Conservation (phyloP, 1,284 basidiomycete species). For the Cryptococcus sp. region DNA sequence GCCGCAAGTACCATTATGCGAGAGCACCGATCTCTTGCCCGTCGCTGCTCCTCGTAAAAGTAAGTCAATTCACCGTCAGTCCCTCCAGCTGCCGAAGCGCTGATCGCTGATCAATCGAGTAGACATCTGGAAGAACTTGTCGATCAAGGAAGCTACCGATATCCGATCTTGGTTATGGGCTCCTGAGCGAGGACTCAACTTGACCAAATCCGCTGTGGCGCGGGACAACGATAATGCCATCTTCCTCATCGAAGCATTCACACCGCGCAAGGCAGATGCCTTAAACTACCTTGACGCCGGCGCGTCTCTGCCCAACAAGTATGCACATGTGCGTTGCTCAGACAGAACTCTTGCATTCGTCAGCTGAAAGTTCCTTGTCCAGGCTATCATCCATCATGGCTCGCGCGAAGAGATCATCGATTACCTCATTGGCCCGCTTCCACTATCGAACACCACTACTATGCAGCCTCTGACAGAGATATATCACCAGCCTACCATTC, state of each 20-base stretch:
- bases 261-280: conserved; percentile 40
- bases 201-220: conserved; percentile 26
- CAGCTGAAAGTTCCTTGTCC: not conserved
- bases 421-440: conserved; percentile 46
- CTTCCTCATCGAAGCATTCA: conserved; percentile 36
- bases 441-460: conserved; percentile 23
- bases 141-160: conserved; percentile 54
- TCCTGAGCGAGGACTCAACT: conserved; percentile 57
- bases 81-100: not conserved
- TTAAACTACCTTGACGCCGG: conserved; percentile 29
- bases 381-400: conserved; percentile 60
- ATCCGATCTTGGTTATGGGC: conserved; percentile 58
- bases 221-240: conserved; percentile 42
- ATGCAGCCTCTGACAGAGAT: conserved; percentile 22
- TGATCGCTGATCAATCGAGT: not conserved
- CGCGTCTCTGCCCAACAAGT: conserved; percentile 21
- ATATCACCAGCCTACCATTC: conserved; percentile 26
- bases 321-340: conserved; percentile 32
- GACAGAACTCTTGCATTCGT: too few relatives aligned
- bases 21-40: conserved; percentile 1
- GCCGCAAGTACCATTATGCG: not conserved
- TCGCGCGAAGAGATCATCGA: conserved; percentile 41
- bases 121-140: conserved; percentile 42
- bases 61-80: not conserved
- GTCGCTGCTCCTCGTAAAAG: conserved; percentile 4